Conservation (phyloP, 2,329 filamentous ascomycete genomes). For the Cytospora mali region DNA sequence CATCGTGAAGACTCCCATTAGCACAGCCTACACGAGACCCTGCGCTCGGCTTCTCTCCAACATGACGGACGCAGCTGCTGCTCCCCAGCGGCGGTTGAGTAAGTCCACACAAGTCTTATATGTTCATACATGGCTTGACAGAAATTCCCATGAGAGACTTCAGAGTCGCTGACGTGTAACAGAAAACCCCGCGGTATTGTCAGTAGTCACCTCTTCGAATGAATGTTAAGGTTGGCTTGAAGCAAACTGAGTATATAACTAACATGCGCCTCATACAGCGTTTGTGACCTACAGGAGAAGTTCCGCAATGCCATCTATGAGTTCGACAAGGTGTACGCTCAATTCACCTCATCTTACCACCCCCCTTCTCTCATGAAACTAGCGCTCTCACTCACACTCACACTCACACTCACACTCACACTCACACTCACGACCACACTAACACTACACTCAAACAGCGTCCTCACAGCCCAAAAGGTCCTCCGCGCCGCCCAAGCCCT, state of each 20-base stretch:
- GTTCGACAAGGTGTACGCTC: slow-evolving; percentile 74
- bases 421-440: slow-evolving; percentile 10
- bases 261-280: slow-evolving; percentile 50
- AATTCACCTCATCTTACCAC: background rate
- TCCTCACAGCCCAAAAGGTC: slow-evolving; percentile 69
- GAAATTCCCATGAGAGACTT: background rate
- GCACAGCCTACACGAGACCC: background rate
- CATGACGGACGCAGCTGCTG: slow-evolving; percentile 24
- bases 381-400: background rate
- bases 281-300: slow-evolving; percentile 95
- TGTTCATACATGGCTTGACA: background rate
- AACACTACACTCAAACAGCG: slow-evolving; percentile 51
- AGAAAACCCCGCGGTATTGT: slow-evolving; percentile 57
- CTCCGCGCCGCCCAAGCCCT: slow-evolving; percentile 66
- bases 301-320: slow-evolving; percentile 83
- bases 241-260: background rate
- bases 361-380: background rate
- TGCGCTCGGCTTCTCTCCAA: background rate
- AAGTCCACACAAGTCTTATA: background rate
- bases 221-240: background rate
- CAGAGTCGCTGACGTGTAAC: slow-evolving; percentile 20
- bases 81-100: slow-evolving; percentile 24
- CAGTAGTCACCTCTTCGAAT: slow-evolving; percentile 33
- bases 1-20: background rate
- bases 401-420: background rate